Evolutionary conservation across 805 yeast genomes (phyloP), one percentile per base, ranked within the genome.

Genomic region (Spathaspora gorwiae): DNA sequence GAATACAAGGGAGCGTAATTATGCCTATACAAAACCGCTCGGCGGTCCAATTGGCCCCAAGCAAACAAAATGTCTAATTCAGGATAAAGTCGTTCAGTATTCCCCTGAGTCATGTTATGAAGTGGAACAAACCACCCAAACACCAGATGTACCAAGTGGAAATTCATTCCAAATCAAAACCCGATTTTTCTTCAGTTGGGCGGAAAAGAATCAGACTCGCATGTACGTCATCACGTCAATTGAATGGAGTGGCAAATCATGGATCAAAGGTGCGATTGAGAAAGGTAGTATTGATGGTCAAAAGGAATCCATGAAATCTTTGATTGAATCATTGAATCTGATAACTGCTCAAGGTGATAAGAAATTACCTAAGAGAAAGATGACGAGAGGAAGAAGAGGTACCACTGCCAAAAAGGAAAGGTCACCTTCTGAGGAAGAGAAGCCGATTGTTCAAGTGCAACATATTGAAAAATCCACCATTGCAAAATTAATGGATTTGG

Each of bases 121-220:
- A 29, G 78, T 81, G 2, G 70, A 75, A 2, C 87, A 83, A 51
- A 60, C 70, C 1, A 81, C 90, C 0, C 76, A 73, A 40, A 83
- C 89, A 0, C 95, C 94, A 0, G 94, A 86, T 65, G 88, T 86
- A n/a, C 95, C 95, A 0, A 80, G 86, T 31, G 94, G 95, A 7
- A 75, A 71, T 50, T 70, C 84, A 0, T 87, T 87, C 53, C 71
- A 74, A 39, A 84, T 84, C 3, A 70, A 73, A 43, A 83, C 94
- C 1, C 68, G 72, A 27, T 72, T 76, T 32, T 74, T 73, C 52
- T 62, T 84, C 6, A 70, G 79, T 9, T 86, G 95, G 94, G 86
- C 75, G 4, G 68, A 66, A 2, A 71, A 73, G 41, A 82, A 82
- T 57, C 47, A 62, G 7, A 84, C 90, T 0, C 68, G 66, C 26